Base-by-base conservation (phyloP, 2,329 filamentous ascomycete species). In the Cadophora malorum region DNA sequence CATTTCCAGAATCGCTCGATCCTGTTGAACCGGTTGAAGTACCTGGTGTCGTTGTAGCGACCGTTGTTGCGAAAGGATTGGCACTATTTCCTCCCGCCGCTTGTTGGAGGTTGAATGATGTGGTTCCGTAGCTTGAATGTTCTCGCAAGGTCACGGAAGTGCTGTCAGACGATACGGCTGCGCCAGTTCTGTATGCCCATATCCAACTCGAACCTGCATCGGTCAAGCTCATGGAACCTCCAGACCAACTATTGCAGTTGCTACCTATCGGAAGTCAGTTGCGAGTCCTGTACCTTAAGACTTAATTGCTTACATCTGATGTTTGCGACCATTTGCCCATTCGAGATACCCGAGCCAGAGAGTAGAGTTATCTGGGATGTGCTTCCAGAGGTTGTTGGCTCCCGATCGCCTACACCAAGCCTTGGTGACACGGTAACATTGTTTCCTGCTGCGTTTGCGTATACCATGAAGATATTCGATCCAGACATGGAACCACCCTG, bases 381-480 rank as follows among this genome's bases (percentile, higher is more conserved):
- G 3, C 76, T 76, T 6, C 47, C 60, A 69, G 83, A 81, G 64
- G 80, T 75, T 19, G 74, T 69, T 1, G 86, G 86, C 69, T 79
- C 71, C 3, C 64, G 69, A 38, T 86, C 75, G 7, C 84, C 84
- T 14, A 73, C 78, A 9, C 81, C 82, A 7, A 79, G 71, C 50
- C 86, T 79, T 10, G 86, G 83, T 3, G 86, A 88, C 9, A 89
- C 71, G 0, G 87, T 89, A 16, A 89, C 84, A 70, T 87, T 88
- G 53, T 77, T 81, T 31, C 84, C 83, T 47, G 78, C 77, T 49
- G 81, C 78, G 31, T 82, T 81, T n/a, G 84, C 81, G 72, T 89
- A 89, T 6, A 88, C 79, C 53, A 88, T 78, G 74, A 89, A 88
- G 58, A 89, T 88, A 75, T 87, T 87, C 6, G 86, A 76, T 25